A percentile compares a stretch with the other conserved stretches of the same genome.
Conservation (phyloP, 495 filamentous ascomycete species). For the Cercophora scortea region DNA sequence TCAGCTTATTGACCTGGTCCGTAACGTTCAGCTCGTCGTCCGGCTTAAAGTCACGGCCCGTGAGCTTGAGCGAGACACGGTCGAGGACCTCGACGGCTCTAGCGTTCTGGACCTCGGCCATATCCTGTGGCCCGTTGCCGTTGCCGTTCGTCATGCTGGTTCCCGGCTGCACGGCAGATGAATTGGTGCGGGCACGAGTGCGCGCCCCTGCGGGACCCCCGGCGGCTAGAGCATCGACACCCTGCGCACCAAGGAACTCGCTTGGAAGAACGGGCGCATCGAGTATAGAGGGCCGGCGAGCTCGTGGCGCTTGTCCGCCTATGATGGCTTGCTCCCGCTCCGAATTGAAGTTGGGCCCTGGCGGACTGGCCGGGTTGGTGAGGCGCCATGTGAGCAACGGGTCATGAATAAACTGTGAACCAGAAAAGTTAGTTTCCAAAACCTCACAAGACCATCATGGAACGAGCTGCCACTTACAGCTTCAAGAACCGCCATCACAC, state of each 20-base stretch:
- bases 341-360: conserved; percentile 68
- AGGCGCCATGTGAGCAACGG: conserved; percentile 96
- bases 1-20: conserved; percentile 85
- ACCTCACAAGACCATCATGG: not conserved
- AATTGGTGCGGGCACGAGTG: conserved; percentile 46
- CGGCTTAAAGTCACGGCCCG: conserved; percentile 58
- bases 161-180: conserved; percentile 23
- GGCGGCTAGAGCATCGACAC: conserved; percentile 31
- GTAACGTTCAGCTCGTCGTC: conserved; percentile 78
- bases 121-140: conserved; percentile 28
- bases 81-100: conserved; percentile 86
- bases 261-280: conserved; percentile 49
- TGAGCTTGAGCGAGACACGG: conserved; percentile 90
- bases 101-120: conserved; percentile 81
- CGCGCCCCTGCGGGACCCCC: conserved; percentile 45
- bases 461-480: conserved; percentile 56
- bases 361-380: conserved; percentile 72
- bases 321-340: conserved; percentile 53
- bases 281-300: conserved; percentile 63
- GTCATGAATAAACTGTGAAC: conserved; percentile 83
- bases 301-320: conserved; percentile 31
- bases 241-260: conserved; percentile 39
- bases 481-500: conserved; percentile 95
- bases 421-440: conserved; percentile 8
- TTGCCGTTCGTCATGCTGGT: conserved; percentile 23